Percentiles rank a stretch among this genome's conserved stretches.
These are phyloP conservation scores for Nemania bipapillata DNA, from an alignment of 2,329 filamentous ascomycete species.

Conservation along the genomic window DNA sequence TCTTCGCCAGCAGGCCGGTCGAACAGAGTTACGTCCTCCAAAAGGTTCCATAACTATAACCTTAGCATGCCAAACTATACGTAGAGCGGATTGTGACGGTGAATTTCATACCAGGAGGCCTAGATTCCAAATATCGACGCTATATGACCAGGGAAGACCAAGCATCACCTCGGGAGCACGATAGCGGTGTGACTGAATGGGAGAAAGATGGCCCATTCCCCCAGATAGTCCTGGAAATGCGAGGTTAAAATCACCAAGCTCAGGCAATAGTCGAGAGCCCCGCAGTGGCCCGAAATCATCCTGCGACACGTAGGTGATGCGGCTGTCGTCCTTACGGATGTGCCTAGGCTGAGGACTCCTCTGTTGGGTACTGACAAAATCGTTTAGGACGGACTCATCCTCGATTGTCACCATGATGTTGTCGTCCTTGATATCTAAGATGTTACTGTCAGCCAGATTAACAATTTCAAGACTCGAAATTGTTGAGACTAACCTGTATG, in stretches of 20 bases:
- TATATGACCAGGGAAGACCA: constrained; percentile 7
- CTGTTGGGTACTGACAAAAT: background rate
- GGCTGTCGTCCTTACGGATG: background rate
- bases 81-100: background rate
- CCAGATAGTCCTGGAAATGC: background rate
- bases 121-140: constrained; percentile 10
- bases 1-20: background rate
- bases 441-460: background rate
- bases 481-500: background rate
- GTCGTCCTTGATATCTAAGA: constrained; percentile 9
- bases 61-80: background rate
- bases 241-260: constrained; percentile 6
- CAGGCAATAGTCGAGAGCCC: background rate
- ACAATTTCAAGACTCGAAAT: background rate
- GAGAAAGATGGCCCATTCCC: background rate
- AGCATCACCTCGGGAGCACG: constrained; percentile 5
- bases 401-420: constrained; percentile 6
- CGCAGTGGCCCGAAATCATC: background rate
- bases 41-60: constrained; percentile 5
- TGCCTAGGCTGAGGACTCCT: background rate
- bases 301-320: background rate
- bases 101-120: constrained; percentile 3
- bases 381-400: background rate
- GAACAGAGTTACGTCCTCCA: constrained; percentile 7
- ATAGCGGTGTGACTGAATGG: background rate